A percentile compares a stretch with the other conserved stretches of the same genome.
phyloP scores from a whole-genome alignment of 116 monocot genomes.

The Zostera marina region DNA sequence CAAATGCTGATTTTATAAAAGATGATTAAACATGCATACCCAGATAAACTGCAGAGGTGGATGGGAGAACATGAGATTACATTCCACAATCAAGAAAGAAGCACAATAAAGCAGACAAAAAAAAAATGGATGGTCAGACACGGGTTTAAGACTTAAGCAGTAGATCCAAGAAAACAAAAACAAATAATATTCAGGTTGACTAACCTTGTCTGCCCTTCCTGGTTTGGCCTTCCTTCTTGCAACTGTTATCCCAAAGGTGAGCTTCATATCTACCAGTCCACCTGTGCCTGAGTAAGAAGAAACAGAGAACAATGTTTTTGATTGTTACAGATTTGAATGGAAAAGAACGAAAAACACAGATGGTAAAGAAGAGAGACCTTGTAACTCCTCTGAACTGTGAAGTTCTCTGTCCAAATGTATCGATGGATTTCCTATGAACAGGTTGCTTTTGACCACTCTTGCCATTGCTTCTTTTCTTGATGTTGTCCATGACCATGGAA shows the following conservation, averaged over 20 bases:
- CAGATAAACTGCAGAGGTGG: conserved; percentile 31
- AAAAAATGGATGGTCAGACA: neutral
- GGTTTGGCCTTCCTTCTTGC: conserved; percentile 96
- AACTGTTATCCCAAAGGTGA: conserved; percentile 96
- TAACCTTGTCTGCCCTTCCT: conserved; percentile 98
- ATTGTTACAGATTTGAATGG: neutral
- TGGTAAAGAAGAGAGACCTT: conserved; percentile 23
- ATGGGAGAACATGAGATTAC: neutral
- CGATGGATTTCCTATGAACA: conserved; percentile 94
- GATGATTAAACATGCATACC: conserved; percentile 13
- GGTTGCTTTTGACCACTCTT: conserved; percentile 62
- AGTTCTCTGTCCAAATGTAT: conserved; percentile 92
- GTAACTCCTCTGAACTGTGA: conserved; percentile 96
- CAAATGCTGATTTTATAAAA: neutral
- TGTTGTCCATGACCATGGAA: conserved; percentile 19
- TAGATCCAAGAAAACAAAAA: neutral
- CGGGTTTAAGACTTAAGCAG: neutral
- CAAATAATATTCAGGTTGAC: conserved; percentile 5
- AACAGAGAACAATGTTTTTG: neutral
- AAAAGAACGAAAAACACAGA: neutral
- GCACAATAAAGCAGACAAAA: neutral
- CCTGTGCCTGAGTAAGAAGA: conserved; percentile 51
- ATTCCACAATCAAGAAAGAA: neutral
- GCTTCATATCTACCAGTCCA: conserved; percentile 99
- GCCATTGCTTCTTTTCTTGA: conserved; percentile 42